These are phyloP conservation scores for Dunaliella primolecta DNA, from an alignment of 139 green algal species.

Conservation along the genomic window DNA sequence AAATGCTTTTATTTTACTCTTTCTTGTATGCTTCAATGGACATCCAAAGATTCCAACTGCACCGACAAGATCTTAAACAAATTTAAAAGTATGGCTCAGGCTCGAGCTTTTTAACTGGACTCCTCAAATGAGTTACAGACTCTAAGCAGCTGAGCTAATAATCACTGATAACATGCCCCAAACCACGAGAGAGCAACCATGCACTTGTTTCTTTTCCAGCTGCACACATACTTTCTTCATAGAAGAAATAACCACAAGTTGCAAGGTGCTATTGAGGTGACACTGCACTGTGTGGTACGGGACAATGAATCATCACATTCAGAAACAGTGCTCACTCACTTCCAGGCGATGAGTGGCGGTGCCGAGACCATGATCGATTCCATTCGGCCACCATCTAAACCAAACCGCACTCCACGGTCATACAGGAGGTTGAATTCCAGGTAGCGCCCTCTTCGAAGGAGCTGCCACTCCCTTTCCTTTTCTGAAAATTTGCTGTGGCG, in stretches of 20 bases:
- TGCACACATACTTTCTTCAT: background rate
- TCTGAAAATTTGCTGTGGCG: slow-evolving; percentile 51
- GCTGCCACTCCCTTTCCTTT: slow-evolving; percentile 86
- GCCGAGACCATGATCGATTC: slow-evolving; percentile 97
- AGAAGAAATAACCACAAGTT: background rate
- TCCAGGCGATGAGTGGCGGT: slow-evolving; percentile 83
- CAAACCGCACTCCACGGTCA: slow-evolving; percentile 91
- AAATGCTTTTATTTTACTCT: background rate
- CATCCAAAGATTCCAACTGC: too few relatives aligned
- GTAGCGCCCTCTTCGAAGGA: slow-evolving; percentile 67
- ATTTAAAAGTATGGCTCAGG: too few relatives aligned
- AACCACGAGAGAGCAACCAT: background rate
- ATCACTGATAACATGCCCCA: background rate
- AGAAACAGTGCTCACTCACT: slow-evolving; percentile 5
- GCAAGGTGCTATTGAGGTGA: background rate
- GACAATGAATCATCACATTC: background rate
- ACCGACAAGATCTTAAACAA: too few relatives aligned
- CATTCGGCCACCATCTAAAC: slow-evolving; percentile 80
- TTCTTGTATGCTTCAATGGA: background rate
- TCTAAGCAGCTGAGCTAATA: too few relatives aligned
- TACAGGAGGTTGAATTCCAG: slow-evolving; percentile 98
- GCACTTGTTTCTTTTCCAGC: background rate
- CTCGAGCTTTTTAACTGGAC: too few relatives aligned
- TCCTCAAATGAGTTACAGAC: too few relatives aligned
- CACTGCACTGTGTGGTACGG: background rate